phyloP scores from a whole-genome alignment of 495 filamentous ascomycete genomes.

The Neurospora intermedia region DNA sequence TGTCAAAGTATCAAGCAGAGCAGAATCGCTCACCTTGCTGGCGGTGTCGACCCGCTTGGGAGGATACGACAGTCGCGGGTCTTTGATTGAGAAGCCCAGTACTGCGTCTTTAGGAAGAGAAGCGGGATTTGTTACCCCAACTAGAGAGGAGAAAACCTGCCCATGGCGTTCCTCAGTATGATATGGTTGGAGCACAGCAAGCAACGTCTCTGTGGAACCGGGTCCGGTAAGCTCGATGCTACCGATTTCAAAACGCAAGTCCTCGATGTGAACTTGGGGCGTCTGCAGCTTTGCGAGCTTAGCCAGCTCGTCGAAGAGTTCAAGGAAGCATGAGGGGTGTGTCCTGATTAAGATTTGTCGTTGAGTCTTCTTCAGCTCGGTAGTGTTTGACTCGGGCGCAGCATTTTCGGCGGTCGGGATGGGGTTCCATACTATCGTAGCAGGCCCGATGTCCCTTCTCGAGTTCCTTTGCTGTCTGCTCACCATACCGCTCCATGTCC shows the following conservation, averaged over 20 bases:
- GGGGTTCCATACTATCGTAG: constrained; percentile 60
- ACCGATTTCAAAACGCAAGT: constrained; percentile 87
- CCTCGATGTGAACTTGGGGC: constrained; percentile 68
- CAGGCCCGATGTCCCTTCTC: constrained; percentile 58
- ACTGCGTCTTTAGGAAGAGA: constrained; percentile 64
- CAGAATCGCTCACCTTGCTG: constrained; percentile 40
- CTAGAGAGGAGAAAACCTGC: constrained; percentile 51
- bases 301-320: constrained; percentile 71
- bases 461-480: constrained; percentile 45
- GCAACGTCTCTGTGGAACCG: constrained; percentile 68
- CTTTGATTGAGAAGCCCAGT: constrained; percentile 59
- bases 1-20: constrained; percentile 45
- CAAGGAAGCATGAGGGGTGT: constrained; percentile 82
- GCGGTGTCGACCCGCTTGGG: constrained; percentile 35
- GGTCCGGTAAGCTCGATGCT: constrained; percentile 86
- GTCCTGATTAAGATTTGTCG: constrained; percentile 62
- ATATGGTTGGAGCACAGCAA: constrained; percentile 57
- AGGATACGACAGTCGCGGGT: constrained; percentile 74
- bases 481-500: constrained; percentile 58
- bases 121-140: constrained; percentile 62
- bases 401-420: constrained; percentile 7
- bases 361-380: constrained; percentile 25
- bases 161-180: constrained; percentile 33
- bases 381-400: constrained; percentile 6
- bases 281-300: constrained; percentile 57